phyloP scores from a whole-genome alignment of 2,329 filamentous ascomycete genomes.

The Parastagonospora avenae region DNA sequence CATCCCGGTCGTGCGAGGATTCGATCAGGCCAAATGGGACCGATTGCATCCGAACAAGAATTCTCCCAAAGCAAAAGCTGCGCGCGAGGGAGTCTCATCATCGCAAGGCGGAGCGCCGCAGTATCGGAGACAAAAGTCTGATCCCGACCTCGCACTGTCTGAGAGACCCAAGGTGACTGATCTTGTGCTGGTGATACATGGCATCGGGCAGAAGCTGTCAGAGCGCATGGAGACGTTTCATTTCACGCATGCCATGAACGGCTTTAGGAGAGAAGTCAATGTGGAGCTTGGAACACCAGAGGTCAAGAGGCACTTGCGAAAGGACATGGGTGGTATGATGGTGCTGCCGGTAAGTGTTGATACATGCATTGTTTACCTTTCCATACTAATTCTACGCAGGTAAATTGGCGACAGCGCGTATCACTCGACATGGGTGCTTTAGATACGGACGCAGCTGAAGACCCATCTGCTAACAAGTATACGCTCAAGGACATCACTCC shows the following conservation, averaged over 20 bases:
- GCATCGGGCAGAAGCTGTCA: slow-evolving; percentile 94
- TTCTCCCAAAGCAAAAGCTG: slow-evolving; percentile 47
- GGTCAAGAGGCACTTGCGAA: slow-evolving; percentile 76
- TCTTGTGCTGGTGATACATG: slow-evolving; percentile 87
- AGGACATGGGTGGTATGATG: slow-evolving; percentile 88
- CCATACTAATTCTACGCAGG: slow-evolving; percentile 30
- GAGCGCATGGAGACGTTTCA: slow-evolving; percentile 95
- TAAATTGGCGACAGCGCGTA: slow-evolving; percentile 91
- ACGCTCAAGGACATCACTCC: slow-evolving; percentile 89
- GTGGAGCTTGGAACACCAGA: slow-evolving; percentile 75
- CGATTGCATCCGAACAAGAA: slow-evolving; percentile 66
- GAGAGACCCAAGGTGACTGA: slow-evolving; percentile 79
- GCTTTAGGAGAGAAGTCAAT: slow-evolving; percentile 84
- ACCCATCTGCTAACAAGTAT: slow-evolving; percentile 66
- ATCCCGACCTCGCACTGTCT: slow-evolving; percentile 67
- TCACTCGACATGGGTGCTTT: slow-evolving; percentile 77
- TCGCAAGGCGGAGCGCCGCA: slow-evolving; percentile 52
- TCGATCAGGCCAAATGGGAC: slow-evolving; percentile 78
- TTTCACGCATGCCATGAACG: slow-evolving; percentile 95
- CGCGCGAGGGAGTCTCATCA: slow-evolving; percentile 52
- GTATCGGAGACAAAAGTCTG: slow-evolving; percentile 45
- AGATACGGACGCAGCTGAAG: slow-evolving; percentile 59
- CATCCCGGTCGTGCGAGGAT: slow-evolving; percentile 86
- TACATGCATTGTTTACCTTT: not conserved
- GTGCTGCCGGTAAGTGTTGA: slow-evolving; percentile 67